Evolutionary conservation across 495 filamentous ascomycete species (phyloP), one percentile per base, ranked within the genome.

Genomic region (Aspergillus heteromorphus): DNA sequence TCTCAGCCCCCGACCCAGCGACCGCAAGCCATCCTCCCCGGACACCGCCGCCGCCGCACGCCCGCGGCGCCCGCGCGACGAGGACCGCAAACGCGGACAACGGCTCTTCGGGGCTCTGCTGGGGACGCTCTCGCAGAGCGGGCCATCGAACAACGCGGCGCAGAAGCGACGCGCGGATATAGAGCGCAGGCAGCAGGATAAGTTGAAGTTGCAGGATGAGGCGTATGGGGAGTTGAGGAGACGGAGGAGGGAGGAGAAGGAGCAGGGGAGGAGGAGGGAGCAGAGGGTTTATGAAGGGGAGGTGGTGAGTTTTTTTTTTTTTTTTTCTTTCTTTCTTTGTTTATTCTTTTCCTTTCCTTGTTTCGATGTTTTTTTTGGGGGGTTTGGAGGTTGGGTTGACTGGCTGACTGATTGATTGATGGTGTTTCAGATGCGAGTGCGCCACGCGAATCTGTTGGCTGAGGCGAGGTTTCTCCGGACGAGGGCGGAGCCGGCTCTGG

Each of bases 21-120:
- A 47, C 20, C 52, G 58, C 49, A 60, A 41, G 19, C 51, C 36
- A 45, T 49, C 57, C 4, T 51, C 53, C 45, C 58, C 53, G 25
- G 52, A 49, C n/a, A n/a, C n/a, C n/a, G n/a, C n/a, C n/a, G n/a
- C n/a, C n/a, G n/a, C n/a, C n/a, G n/a, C n/a, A n/a, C n/a, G n/a
- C n/a, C n/a, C n/a, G n/a, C n/a, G n/a, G n/a, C n/a, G n/a, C n/a
- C n/a, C n/a, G n/a, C 58, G 61, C 17, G 69, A 82, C 52, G 90
- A 95, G 56, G 92, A 97, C 64, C 90, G 86, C 67, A 88, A 87
- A 63, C 87, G 93, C 11, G 91, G 89, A 40, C 86, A 89, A 75
- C 80, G 93, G 49, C 79, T 98, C 63, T 96, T 97, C 73, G 93
- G 93, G 49, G 90, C 85, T 48, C 71, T 96, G 60, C 75, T 96